Evolutionary conservation across 2,329 filamentous ascomycete species (phyloP).

Genomic region (Taxawa tesnikishii): DNA sequence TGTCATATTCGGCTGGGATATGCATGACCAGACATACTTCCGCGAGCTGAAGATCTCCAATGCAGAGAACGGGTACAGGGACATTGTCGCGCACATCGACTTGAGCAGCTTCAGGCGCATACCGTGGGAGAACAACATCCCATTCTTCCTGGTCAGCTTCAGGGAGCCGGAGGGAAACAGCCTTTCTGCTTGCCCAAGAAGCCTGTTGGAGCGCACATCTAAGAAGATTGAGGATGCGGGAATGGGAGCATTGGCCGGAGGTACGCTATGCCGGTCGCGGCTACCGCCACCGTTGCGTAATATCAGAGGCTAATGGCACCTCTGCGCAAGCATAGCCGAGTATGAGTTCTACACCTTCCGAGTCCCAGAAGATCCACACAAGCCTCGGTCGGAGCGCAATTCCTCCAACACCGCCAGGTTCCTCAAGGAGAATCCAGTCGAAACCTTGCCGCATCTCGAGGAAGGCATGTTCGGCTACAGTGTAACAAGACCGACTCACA

Average conservation of each 20-base stretch:
- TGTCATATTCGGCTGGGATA: conserved; percentile 92
- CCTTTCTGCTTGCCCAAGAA: conserved; percentile 67
- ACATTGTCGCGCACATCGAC: conserved; percentile 73
- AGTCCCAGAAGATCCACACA: conserved; percentile 40
- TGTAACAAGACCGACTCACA: conserved; percentile 73
- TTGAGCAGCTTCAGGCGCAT: conserved; percentile 67
- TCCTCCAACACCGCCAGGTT: conserved; percentile 61
- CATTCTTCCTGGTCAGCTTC: conserved; percentile 78
- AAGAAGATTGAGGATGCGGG: conserved; percentile 56
- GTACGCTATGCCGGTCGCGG: conserved; percentile 43
- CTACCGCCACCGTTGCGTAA: too few species aligned
- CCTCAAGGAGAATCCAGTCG: conserved; percentile 59
- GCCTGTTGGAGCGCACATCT: conserved; percentile 56
- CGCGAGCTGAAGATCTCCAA: conserved; percentile 79
- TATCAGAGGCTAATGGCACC: conserved; percentile 9
- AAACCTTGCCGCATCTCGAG: conserved; percentile 65
- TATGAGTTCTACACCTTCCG: conserved; percentile 94
- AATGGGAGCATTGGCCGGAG: conserved; percentile 81
- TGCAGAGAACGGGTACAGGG: conserved; percentile 78
- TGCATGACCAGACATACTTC: conserved; percentile 87
- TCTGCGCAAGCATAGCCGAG: conserved; percentile 48
- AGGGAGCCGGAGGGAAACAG: conserved; percentile 63
- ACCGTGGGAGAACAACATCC: conserved; percentile 79
- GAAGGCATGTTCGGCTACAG: conserved; percentile 97
- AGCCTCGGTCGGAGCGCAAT: conserved; percentile 39